phyloP scores from a whole-genome alignment of 2,329 filamentous ascomycete species.

The Fusarium annulatum region DNA sequence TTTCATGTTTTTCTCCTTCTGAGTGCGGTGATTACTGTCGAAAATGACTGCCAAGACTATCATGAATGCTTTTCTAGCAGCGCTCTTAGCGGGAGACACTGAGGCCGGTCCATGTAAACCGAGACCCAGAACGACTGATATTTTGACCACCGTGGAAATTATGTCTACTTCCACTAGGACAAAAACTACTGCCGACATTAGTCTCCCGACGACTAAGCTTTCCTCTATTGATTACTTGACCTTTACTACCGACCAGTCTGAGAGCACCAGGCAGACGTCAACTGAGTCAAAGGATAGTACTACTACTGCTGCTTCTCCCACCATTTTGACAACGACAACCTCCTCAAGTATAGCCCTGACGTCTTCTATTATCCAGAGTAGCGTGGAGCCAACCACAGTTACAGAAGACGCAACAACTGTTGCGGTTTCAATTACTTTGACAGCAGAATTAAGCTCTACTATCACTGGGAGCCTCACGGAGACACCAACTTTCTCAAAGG shows the following conservation, averaged over 20 bases:
- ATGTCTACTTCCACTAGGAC: no score
- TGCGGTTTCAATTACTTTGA: rapidly evolving
- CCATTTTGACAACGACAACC: no score
- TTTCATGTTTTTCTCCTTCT: background rate
- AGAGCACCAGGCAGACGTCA: background rate
- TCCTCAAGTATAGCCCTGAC: background rate
- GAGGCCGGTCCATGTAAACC: background rate
- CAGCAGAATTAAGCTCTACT: background rate
- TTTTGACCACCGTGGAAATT: rapidly evolving
- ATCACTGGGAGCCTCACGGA: rapidly evolving
- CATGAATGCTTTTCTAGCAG: background rate
- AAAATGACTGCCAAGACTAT: background rate
- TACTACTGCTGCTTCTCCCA: background rate
- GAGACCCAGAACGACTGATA: background rate
- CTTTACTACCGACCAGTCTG: background rate
- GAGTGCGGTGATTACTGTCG: background rate
- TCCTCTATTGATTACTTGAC: background rate
- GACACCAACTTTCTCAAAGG: rapidly evolving
- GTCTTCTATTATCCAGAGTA: background rate
- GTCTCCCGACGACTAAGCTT: background rate
- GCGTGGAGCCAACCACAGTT: background rate
- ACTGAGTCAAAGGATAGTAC: rapidly evolving
- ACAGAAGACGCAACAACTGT: background rate
- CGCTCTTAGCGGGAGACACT: rapidly evolving
- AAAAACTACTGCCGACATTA: background rate